Base-by-base conservation (phyloP, 139 green algal genomes). In the Tetradesmus lagerheimii region DNA sequence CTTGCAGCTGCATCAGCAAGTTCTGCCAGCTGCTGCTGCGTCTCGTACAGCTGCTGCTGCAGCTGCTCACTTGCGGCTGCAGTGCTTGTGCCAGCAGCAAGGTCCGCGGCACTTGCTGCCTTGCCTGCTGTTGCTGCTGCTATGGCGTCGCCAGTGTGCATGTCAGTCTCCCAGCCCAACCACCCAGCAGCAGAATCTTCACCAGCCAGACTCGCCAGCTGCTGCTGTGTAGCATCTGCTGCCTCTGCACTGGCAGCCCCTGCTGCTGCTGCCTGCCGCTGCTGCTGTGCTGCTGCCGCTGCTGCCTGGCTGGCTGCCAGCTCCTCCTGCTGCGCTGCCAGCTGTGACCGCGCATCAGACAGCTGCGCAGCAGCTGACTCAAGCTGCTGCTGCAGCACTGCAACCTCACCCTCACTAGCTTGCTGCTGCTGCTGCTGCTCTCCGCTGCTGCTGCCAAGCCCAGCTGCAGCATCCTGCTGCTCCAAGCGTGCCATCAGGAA, bases 401-500 rank as follows among this genome's bases (percentile, higher is more conserved):
- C 53, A 18, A 8, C 38, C 35, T 77, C 53, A 27, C 71, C 20
- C 34, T 76, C 35, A 8, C 71, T 15, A 23, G 31, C 34, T 14
- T 78, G 53, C 31, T 76, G 45, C 62, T 79, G 37, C 50, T 57
- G 53, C 83, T 89, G 62, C 83, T 67, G 39, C 84, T 89, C 31
- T 9, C 12, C 37, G 35, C 66, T 89, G 67, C 39, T 83, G 43
- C 38, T 50, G 67, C 41, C 41, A 81, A 0, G 35, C 2, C 27
- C 83, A 80, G 35, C 38, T 39, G 23, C 41, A 31, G 31, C 43
- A 12, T 41, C 15, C 39, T 71, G 80, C 41, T 66, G 47, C 39
- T 71, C 77, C 71, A 84, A 12, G 4, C 85, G 47, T 3, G 76
- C 71, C 85, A 89, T 75, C 45, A 89, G 50, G 85, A 89, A 89